Conservation (phyloP, 2,329 filamentous ascomycete species). For the Canariomyces notabilis region DNA sequence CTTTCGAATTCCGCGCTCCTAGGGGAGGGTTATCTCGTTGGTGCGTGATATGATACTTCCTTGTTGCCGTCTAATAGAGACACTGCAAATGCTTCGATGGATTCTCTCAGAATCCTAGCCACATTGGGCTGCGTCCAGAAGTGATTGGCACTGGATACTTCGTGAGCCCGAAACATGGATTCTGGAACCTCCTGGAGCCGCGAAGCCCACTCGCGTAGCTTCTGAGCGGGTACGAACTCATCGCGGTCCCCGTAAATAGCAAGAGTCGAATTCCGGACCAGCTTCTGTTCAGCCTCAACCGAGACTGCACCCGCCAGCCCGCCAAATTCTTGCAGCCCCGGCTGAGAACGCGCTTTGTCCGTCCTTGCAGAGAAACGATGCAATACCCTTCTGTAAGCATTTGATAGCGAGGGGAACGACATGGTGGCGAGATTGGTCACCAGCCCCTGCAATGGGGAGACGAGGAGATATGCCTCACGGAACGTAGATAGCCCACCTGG, state of each 20-base stretch:
- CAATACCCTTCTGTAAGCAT: constrained; percentile 21
- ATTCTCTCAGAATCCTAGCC: constrained; percentile 30
- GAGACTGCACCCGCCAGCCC: neutral
- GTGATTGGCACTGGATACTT: constrained; percentile 46
- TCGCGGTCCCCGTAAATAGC: constrained; percentile 35
- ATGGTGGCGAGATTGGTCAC: constrained; percentile 59
- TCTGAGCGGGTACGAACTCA: constrained; percentile 22
- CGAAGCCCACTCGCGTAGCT: constrained; percentile 28
- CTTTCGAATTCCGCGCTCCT: no score
- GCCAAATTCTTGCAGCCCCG: constrained; percentile 11
- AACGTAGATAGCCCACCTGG: constrained; percentile 34
- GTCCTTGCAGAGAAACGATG: constrained; percentile 12
- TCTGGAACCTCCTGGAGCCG: constrained; percentile 39
- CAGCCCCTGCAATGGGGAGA: constrained; percentile 62
- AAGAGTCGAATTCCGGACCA: constrained; percentile 56
- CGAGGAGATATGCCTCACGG: constrained; percentile 53
- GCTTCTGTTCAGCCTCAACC: constrained; percentile 46
- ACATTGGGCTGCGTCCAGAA: constrained; percentile 50
- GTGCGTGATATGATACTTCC: neutral
- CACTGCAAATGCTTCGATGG: constrained; percentile 28
- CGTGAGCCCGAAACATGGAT: constrained; percentile 38
- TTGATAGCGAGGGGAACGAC: constrained; percentile 40
- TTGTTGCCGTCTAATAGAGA: constrained; percentile 19
- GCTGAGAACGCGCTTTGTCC: constrained; percentile 3
- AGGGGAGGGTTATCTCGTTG: neutral